Base-by-base conservation (phyloP, 768 basidiomycete genomes). In the Collybia mongolica region DNA sequence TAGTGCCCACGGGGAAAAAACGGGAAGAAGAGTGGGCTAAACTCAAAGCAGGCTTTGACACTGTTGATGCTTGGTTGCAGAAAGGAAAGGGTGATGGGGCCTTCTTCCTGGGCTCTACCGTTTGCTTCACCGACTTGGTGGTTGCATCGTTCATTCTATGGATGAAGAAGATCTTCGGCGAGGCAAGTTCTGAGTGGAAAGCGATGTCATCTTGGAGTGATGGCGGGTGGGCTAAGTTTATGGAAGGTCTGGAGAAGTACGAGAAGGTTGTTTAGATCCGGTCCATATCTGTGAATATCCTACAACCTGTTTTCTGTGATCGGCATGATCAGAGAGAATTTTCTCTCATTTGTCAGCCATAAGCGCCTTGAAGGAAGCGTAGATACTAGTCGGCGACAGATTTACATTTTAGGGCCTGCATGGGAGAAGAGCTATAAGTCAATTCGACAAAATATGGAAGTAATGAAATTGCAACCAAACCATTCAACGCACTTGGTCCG, bases 51-150 rank as follows among this genome's bases (percentile, higher is more conserved):
- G 37, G 6, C 1, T 40, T 48, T 12, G 46, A 26, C n/a, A 39
- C 19, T 19, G 46, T 48, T 15, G 46, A 39, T 23, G 12, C 4
- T 9, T 48, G 36, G 37, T 38, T 36, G 11, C 22, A 38, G 36
- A 39, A n/a, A 29, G 46, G 37, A 19, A 48, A 48, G n/a, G 32
- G 32, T 11, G n/a, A 9, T 3, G 47, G 39, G n/a, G 47, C n/a
- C 14, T 48, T 22, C 36, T 26, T 48, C 22, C 0, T 48, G 6
- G 47, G 47, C 8, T 38, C 37, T 14, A 40, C 38, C 3, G 28
- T 40, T 20, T 48, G 38, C 19, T 48, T 40, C 19, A 32, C 47
- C 8, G 47, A 48, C n/a, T 39, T 48, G 14, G 47, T 40, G 22
- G 22, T 40, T 28, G 47, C 38, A 11, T 19, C 24, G 12, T 48